Conservation (phyloP, 345 rosid genomes). For the Firmiana major region DNA sequence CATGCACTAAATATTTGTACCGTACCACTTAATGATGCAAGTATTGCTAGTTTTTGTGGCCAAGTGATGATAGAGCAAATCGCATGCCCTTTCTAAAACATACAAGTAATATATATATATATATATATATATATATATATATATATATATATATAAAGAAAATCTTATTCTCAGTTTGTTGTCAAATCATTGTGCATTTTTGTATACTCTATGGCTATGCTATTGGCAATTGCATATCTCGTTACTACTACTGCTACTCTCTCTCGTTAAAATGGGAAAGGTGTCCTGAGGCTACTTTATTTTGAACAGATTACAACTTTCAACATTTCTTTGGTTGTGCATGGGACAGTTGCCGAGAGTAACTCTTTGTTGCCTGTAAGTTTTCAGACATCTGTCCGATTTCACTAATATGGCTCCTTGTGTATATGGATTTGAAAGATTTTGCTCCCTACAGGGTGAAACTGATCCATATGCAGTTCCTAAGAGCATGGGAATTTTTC, state of each 20-base stretch:
- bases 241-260: neutral
- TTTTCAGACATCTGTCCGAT: neutral
- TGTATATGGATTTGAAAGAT: neutral
- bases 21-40: neutral
- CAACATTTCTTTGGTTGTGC: conserved; percentile 54
- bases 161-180: neutral
- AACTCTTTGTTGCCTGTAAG: conserved; percentile 39
- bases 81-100: neutral
- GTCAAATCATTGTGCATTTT: neutral
- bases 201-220: neutral
- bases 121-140: no score
- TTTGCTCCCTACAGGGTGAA: conserved; percentile 42
- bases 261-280: neutral
- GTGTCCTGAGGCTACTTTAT: neutral
- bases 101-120: neutral
- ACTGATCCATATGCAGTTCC: conserved; percentile 73
- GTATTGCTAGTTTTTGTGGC: neutral
- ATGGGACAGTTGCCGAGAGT: conserved; percentile 77
- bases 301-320: conserved; percentile 10
- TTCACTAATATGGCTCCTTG: neutral
- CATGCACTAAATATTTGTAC: neutral
- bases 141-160: no score
- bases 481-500: conserved; percentile 72
- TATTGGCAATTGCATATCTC: neutral
- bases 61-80: neutral